A percentile compares a stretch with the other conserved stretches of the same genome.
Conservation (phyloP, 345 rosid genomes). For the Trapa bicornis region DNA sequence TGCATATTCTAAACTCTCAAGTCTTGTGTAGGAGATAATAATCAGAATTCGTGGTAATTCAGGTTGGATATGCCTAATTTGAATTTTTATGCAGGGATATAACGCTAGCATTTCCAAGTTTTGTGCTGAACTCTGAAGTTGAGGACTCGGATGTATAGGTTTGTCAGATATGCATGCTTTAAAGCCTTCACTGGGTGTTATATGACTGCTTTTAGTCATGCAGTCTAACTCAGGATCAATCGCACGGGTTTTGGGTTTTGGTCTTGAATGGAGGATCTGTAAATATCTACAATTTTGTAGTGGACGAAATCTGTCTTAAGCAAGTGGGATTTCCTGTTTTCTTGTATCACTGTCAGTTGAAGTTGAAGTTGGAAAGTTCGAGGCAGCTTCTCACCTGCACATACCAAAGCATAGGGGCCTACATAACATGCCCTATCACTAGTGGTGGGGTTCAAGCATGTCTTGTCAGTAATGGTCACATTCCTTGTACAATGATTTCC, state of each 20-base stretch:
- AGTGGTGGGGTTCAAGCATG: too few species aligned
- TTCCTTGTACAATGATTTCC: too few species aligned
- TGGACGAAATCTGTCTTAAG: background rate
- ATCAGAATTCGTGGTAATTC: background rate
- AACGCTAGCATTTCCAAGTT: constrained; percentile 70
- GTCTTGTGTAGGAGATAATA: background rate
- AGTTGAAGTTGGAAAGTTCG: too few species aligned
- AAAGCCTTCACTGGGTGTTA: background rate
- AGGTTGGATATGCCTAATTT: background rate
- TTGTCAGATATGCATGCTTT: background rate
- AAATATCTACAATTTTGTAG: background rate
- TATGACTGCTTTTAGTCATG: background rate
- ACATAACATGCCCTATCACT: too few species aligned
- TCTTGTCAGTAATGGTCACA: too few species aligned
- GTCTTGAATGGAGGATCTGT: background rate
- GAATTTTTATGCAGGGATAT: constrained; percentile 48
- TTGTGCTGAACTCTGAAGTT: constrained; percentile 40
- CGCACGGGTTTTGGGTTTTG: background rate
- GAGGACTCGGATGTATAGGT: constrained; percentile 40
- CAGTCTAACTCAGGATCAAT: background rate
- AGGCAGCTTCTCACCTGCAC: too few species aligned
- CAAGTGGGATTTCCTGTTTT: too few species aligned
- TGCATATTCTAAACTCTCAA: constrained; percentile 16
- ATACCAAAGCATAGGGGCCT: too few species aligned
- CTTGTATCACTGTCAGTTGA: background rate